Conservation (phyloP, 345 rosid species). For the Hibiscus trionum region DNA sequence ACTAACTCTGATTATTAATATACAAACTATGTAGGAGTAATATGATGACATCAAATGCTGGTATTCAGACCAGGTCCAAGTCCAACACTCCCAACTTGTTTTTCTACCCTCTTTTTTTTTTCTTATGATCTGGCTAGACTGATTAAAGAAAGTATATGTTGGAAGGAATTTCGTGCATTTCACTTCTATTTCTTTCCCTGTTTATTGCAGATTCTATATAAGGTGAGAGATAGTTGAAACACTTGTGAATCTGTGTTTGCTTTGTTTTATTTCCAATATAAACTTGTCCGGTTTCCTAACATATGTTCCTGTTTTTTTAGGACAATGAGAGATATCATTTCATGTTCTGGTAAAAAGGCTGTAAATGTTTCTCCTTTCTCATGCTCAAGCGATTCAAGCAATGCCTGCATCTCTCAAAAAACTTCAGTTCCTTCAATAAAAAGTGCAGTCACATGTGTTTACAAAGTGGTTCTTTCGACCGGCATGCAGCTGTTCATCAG, state of each 20-base stretch:
- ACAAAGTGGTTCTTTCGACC: slow-evolving; percentile 38
- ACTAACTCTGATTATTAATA: no score
- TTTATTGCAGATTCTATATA: slow-evolving; percentile 20
- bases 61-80: slow-evolving; percentile 20
- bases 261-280: slow-evolving; percentile 1
- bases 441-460: slow-evolving; percentile 49
- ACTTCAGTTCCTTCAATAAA: slow-evolving; percentile 46
- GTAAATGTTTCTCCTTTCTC: slow-evolving; percentile 55
- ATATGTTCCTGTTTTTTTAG: background rate
- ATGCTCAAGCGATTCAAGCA: slow-evolving; percentile 45
- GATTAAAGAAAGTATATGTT: slow-evolving; percentile 10
- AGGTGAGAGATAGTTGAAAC: slow-evolving; percentile 6
- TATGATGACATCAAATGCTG: slow-evolving; percentile 1
- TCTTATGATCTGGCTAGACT: slow-evolving; percentile 24
- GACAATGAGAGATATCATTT: slow-evolving; percentile 69
- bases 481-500: slow-evolving; percentile 28
- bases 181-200: slow-evolving; percentile 4
- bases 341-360: slow-evolving; percentile 73
- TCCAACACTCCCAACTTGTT: slow-evolving; percentile 12
- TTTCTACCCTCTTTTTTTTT: background rate
- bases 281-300: background rate
- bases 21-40: no score
- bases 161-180: slow-evolving; percentile 20
- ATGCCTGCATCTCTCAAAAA: slow-evolving; percentile 54
- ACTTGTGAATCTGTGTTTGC: slow-evolving; percentile 10